A percentile compares a stretch with the other conserved stretches of the same genome.
These are phyloP conservation scores for Chaetomiaceae sp. DNA, from an alignment of 2,329 filamentous ascomycete genomes.

Conservation along the genomic window DNA sequence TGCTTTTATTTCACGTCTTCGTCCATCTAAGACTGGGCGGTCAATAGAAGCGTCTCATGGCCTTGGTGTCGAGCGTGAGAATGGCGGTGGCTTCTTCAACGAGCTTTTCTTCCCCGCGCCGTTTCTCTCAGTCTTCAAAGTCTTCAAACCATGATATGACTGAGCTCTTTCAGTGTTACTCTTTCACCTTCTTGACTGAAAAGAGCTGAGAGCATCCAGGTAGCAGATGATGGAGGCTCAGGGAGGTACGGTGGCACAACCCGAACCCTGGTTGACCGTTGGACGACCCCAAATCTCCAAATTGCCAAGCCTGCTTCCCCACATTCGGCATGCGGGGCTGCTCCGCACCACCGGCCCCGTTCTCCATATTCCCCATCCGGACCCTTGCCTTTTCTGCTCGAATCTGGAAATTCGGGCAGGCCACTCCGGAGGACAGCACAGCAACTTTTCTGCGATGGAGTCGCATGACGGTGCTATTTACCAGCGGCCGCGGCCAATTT, in stretches of 20 bases:
- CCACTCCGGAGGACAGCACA: constrained; percentile 28
- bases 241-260: no score
- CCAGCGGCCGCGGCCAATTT: background rate
- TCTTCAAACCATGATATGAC: no score
- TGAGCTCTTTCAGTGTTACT: no score
- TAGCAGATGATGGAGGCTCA: no score
- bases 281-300: background rate
- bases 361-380: constrained; percentile 12
- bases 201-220: no score
- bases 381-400: constrained; percentile 19
- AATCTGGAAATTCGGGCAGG: constrained; percentile 29
- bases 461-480: constrained; percentile 17
- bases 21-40: no score
- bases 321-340: background rate
- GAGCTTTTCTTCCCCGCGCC: no score
- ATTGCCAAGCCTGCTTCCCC: background rate
- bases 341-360: constrained; percentile 1
- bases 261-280: background rate
- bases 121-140: no score
- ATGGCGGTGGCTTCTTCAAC: no score
- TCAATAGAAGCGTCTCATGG: no score
- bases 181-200: no score
- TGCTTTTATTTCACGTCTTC: background rate
- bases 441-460: constrained; percentile 15
- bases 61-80: no score